Conservation (phyloP, 1,139 yeast genomes). For the Saccharomyces hybrid region DNA sequence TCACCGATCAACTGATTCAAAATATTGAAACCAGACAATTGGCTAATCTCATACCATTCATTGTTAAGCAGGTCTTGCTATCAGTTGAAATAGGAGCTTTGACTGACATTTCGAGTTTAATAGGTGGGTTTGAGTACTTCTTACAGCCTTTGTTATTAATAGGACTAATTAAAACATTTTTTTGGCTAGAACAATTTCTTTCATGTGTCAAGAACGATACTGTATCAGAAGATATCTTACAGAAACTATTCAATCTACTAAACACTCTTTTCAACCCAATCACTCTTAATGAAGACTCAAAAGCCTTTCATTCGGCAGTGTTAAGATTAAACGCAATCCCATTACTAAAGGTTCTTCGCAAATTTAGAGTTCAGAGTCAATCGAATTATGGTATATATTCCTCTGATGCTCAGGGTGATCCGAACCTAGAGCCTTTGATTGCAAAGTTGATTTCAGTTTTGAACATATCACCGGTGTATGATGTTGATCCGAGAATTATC, state of each 20-base stretch:
- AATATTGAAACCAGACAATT: slow-evolving; percentile 62
- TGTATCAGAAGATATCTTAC: slow-evolving; percentile 15
- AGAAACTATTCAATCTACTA: slow-evolving; percentile 21
- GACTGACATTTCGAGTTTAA: slow-evolving; percentile 35
- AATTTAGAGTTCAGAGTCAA: slow-evolving; percentile 20
- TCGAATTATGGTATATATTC: slow-evolving; percentile 30
- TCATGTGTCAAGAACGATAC: slow-evolving; percentile 17
- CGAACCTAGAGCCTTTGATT: slow-evolving; percentile 24
- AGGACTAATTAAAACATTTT: slow-evolving; percentile 28
- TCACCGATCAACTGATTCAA: slow-evolving; percentile 73
- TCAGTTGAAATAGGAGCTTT: slow-evolving; percentile 50
- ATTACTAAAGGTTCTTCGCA: slow-evolving; percentile 21
- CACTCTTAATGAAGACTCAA: slow-evolving; percentile 28
- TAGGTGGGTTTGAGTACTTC: slow-evolving; percentile 59
- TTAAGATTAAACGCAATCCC: slow-evolving; percentile 25
- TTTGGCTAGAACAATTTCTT: slow-evolving; percentile 29
- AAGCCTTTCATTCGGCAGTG: slow-evolving; percentile 25
- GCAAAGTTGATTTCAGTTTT: slow-evolving; percentile 19
- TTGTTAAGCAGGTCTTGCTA: slow-evolving; percentile 63
- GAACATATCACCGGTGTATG: slow-evolving; percentile 24
- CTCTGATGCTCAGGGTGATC: slow-evolving; percentile 25
- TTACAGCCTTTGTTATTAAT: slow-evolving; percentile 46
- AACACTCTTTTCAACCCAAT: slow-evolving; percentile 24
- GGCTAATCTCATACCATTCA: slow-evolving; percentile 59
- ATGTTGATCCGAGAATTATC: slow-evolving; percentile 24